Evolutionary conservation across 495 filamentous ascomycete genomes (phyloP).

Genomic region (Podospora comata): DNA sequence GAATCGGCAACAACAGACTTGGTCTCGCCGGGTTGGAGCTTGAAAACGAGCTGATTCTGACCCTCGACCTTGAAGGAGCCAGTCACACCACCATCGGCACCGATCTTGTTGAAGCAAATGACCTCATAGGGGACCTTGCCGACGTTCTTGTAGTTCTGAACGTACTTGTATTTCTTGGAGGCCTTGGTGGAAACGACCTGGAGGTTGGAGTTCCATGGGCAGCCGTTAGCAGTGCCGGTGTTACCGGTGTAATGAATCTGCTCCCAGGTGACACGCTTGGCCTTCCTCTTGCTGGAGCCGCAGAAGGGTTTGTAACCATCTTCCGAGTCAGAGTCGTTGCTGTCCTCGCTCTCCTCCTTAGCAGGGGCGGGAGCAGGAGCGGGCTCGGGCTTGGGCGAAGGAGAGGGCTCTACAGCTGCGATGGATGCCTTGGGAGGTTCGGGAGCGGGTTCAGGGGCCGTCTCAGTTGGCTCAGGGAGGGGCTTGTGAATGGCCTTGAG

Average conservation of each 20-base stretch:
- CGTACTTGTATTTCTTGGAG: conserved; percentile 36
- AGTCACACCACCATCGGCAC: conserved; percentile 28
- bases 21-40: conserved; percentile 32
- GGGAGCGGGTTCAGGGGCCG: conserved; percentile 10
- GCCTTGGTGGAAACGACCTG: conserved; percentile 38
- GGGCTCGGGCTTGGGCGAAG: neutral
- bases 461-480: conserved; percentile 12
- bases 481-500: conserved; percentile 29
- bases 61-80: conserved; percentile 32
- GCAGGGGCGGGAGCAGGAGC: neutral
- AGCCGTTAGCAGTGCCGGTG: conserved; percentile 28
- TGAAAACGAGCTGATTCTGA: conserved; percentile 32
- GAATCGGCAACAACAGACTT: conserved; percentile 34
- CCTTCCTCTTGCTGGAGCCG: conserved; percentile 22
- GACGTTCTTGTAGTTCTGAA: conserved; percentile 37
- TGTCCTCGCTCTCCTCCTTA: conserved; percentile 1
- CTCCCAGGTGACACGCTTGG: conserved; percentile 37
- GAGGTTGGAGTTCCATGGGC: conserved; percentile 38
- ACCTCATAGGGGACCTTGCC: conserved; percentile 27
- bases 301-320: conserved; percentile 28
- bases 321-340: neutral
- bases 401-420: neutral
- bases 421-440: neutral
- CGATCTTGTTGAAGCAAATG: conserved; percentile 41
- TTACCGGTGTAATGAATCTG: conserved; percentile 39